Percentiles rank a stretch among this genome's conserved stretches.
Conservation (phyloP, 148 eudicot species). For the Vaccinium vitisidaea region DNA sequence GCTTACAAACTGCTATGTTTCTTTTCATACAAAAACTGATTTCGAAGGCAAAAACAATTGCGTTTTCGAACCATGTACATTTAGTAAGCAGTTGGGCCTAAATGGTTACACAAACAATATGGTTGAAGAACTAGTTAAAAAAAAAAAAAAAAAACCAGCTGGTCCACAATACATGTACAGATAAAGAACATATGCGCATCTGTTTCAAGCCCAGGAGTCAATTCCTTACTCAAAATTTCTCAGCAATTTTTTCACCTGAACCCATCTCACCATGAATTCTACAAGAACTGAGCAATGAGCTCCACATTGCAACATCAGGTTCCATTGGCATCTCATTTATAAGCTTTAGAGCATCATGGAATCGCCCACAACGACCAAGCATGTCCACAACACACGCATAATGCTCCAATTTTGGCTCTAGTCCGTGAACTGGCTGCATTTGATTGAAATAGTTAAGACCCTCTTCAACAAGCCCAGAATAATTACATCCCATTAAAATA, state of each 20-base stretch:
- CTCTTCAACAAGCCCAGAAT: too few species aligned
- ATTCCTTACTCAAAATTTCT: conserved; percentile 24
- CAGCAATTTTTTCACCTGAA: conserved; percentile 49
- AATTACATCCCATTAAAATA: too few species aligned
- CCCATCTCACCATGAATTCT: conserved; percentile 33
- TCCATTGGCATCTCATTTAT: conserved; percentile 46
- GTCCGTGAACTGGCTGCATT: conserved; percentile 47
- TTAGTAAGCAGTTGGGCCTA: neutral
- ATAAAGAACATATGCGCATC: neutral
- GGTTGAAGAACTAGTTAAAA: neutral
- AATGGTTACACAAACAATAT: neutral
- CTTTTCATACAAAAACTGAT: neutral
- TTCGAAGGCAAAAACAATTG: neutral
- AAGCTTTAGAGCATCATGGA: conserved; percentile 50
- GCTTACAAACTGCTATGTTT: neutral
- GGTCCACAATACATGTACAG: neutral
- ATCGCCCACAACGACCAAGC: conserved; percentile 60
- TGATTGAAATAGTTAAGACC: conserved; percentile 35
- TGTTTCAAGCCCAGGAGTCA: neutral
- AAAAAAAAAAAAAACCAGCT: neutral
- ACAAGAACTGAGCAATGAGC: conserved; percentile 58
- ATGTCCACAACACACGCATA: conserved; percentile 69
- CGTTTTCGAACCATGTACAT: neutral
- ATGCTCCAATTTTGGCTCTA: conserved; percentile 60
- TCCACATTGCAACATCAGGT: conserved; percentile 63